Base-by-base conservation (phyloP, 2,329 filamentous ascomycete species). In the Fusarium guadeloupense region DNA sequence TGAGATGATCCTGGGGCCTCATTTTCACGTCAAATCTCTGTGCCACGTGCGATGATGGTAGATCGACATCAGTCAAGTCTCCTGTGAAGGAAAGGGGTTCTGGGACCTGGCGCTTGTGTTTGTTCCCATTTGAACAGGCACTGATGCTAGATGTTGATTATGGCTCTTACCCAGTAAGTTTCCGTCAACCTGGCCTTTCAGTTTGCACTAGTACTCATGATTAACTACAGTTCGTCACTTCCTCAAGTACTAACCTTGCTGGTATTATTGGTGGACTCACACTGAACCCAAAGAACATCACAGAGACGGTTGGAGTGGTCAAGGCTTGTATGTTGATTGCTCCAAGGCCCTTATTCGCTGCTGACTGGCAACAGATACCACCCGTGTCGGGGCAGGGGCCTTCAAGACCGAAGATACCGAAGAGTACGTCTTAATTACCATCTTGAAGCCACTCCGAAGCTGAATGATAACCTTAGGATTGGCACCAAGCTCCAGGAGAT, bases 91-190 rank as follows among this genome's bases (percentile, higher is more conserved):
- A 45, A 67, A 64, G 46, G 53, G 52, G 51, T 37, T 54, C 28
- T 59, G 60, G 51, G 56, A 50, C 54, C 55, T 25, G 48, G 55
- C 39, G 47, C 57, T 59, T 38, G 59, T 56, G 57, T 57, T 68
- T 51, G 47, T 61, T 51, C 61, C 31, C 26, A 21, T 39, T 64
- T 62, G 17, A 59, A 56, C 47, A 74, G 60, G 77, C 78, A 6
- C 78, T 89, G 45, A 88, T 91, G 86, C 78, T 90, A 48, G 88
- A 90, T 70, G 80, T 90, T 54, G 84, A 85, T 70, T 83, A 83
- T 66, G 77, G 76, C 55, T 67, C 68, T 19, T 74, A 74, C 49
- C 72, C 73, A 47, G 69, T 71, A 62, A 64, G 69, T 66, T 54
- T 59, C 20, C 45, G 21, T 48, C 20, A 51, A 56, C 20, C 61